phyloP scores from a whole-genome alignment of 345 rosid genomes.

The Gossypium arboreum region DNA sequence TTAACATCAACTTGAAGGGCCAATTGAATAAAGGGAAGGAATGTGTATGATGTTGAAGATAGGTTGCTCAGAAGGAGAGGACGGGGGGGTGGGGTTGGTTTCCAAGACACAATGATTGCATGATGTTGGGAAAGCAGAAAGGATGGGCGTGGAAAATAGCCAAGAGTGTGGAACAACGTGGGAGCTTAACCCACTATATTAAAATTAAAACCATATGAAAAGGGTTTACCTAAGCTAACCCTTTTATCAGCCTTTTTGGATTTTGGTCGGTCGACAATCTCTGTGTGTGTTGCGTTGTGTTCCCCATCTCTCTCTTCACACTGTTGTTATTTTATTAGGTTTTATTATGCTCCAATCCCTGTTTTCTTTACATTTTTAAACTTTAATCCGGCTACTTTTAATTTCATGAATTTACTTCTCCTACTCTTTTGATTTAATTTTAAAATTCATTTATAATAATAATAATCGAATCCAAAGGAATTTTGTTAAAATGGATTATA shows the following conservation, averaged over 20 bases:
- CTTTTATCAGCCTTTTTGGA: not conserved
- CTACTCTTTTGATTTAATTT: no score
- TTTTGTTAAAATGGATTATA: no score
- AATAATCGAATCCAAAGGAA: no score
- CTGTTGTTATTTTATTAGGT: not conserved
- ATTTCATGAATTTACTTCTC: no score
- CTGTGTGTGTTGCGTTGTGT: not conserved
- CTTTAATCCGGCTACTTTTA: no score
- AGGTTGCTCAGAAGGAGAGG: not conserved
- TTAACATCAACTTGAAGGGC: no score
- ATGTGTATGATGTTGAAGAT: not conserved
- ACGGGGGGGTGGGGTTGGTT: not conserved
- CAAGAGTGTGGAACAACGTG: not conserved
- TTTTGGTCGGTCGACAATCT: slow-evolving; percentile 3
- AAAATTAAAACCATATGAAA: not conserved
- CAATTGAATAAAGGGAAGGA: not conserved
- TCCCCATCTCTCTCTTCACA: not conserved
- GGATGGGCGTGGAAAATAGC: not conserved
- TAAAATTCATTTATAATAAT: no score
- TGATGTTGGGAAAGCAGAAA: slow-evolving; percentile 2
- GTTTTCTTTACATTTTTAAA: no score
- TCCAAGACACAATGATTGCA: not conserved
- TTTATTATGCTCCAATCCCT: no score
- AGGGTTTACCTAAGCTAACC: not conserved
- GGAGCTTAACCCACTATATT: not conserved